Conservation (phyloP, 495 filamentous ascomycete species). For the Penicillium canariense region DNA sequence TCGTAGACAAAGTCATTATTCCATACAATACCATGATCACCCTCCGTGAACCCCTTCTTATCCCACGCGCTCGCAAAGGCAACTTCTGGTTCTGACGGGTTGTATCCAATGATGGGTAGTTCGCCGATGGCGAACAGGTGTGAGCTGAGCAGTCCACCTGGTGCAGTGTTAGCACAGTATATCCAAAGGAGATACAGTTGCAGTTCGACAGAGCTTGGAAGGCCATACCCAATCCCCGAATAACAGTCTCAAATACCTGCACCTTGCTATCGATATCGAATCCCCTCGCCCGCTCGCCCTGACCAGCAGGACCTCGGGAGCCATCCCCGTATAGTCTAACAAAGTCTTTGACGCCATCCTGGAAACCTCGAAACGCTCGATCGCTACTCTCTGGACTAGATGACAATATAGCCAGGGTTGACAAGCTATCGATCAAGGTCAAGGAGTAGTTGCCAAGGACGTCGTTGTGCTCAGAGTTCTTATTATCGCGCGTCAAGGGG, state of each 20-base stretch:
- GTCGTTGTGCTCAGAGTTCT: slow-evolving; percentile 88
- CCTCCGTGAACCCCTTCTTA: slow-evolving; percentile 27
- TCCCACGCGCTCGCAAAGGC: slow-evolving; percentile 42
- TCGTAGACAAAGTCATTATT: slow-evolving; percentile 78
- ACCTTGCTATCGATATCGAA: slow-evolving; percentile 98
- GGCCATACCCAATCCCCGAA: slow-evolving; percentile 70
- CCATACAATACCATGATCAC: slow-evolving; percentile 64
- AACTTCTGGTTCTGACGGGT: slow-evolving; percentile 42
- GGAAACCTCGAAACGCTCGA: slow-evolving; percentile 71
- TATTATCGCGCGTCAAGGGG: slow-evolving; percentile 76
- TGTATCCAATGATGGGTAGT: slow-evolving; percentile 76
- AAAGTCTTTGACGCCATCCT: slow-evolving; percentile 72
- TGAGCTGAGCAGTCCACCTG: slow-evolving; percentile 80
- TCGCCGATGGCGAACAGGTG: slow-evolving; percentile 91
- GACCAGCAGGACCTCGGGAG: slow-evolving; percentile 61
- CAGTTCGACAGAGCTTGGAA: neutral
- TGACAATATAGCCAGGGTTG: slow-evolving; percentile 86
- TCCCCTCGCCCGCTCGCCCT: slow-evolving; percentile 71
- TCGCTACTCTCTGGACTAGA: slow-evolving; percentile 59
- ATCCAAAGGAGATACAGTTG: neutral
- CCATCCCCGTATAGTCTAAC: slow-evolving; percentile 89
- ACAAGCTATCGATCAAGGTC: slow-evolving; percentile 91
- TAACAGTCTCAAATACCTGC: slow-evolving; percentile 96
- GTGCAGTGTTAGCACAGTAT: slow-evolving; percentile 3
- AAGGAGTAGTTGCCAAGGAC: slow-evolving; percentile 95